Percentiles rank a stretch among this genome's conserved stretches.
These are phyloP conservation scores for Didymella segeticola DNA, from an alignment of 2,329 filamentous ascomycete genomes.

Conservation along the genomic window DNA sequence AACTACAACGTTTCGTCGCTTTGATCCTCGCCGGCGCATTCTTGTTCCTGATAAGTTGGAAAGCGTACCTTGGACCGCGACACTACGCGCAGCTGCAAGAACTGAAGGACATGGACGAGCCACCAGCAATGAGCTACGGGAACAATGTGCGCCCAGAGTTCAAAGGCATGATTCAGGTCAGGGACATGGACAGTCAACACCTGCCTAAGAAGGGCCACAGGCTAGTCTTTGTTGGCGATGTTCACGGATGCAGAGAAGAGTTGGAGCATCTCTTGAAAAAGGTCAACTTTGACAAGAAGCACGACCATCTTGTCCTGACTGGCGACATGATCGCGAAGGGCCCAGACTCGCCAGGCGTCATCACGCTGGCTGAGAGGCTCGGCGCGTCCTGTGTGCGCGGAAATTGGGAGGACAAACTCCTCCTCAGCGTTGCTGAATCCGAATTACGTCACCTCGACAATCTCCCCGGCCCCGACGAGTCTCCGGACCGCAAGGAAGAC, in stretches of 20 bases:
- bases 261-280: slow-evolving; percentile 68
- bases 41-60: slow-evolving; percentile 46
- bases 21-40: slow-evolving; percentile 40
- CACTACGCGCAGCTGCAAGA: slow-evolving; percentile 45
- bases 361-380: slow-evolving; percentile 75
- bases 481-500: slow-evolving; percentile 37
- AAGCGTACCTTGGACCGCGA: slow-evolving; percentile 45
- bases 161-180: slow-evolving; percentile 58
- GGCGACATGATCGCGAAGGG: slow-evolving; percentile 74
- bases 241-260: slow-evolving; percentile 83
- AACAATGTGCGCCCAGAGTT: slow-evolving; percentile 57
- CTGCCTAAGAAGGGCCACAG: slow-evolving; percentile 60
- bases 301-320: slow-evolving; percentile 56
- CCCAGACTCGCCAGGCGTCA: slow-evolving; percentile 78
- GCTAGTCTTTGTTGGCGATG: slow-evolving; percentile 85
- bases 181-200: slow-evolving; percentile 55
- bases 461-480: slow-evolving; percentile 40
- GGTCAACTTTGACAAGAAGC: slow-evolving; percentile 65
- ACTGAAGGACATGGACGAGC: slow-evolving; percentile 43
- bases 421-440: slow-evolving; percentile 66
- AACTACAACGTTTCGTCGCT: slow-evolving; percentile 46
- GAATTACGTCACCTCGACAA: slow-evolving; percentile 26
- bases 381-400: slow-evolving; percentile 84
- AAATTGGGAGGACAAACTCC: slow-evolving; percentile 88
- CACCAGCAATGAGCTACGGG: slow-evolving; percentile 50